Evolutionary conservation across 2,329 filamentous ascomycete genomes (phyloP).

Genomic region (Dryadomyces sulphureus): DNA sequence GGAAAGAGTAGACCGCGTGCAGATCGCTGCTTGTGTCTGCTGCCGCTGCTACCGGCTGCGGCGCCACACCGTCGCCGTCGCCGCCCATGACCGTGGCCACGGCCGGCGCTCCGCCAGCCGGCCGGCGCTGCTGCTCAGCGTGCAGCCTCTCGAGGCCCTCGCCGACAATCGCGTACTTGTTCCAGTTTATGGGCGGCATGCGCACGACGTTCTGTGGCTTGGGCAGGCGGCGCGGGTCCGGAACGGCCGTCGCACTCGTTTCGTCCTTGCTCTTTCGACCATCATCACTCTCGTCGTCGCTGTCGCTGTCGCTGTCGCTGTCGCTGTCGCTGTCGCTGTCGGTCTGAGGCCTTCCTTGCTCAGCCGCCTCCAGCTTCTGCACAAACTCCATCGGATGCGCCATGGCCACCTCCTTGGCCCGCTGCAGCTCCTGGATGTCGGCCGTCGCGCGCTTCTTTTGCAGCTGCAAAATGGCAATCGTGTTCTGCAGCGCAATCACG

Average conservation of each 20-base stretch:
- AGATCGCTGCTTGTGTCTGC: constrained; percentile 16
- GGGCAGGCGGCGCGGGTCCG: constrained; percentile 37
- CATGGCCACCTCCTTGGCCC: constrained; percentile 56
- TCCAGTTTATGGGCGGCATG: constrained; percentile 86
- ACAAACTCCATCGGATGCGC: constrained; percentile 58
- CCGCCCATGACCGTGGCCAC: constrained; percentile 7
- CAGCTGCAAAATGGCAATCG: constrained; percentile 74
- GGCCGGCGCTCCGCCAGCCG: constrained; percentile 40
- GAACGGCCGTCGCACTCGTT: background rate
- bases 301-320: constrained; percentile 17
- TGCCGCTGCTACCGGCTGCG: constrained; percentile 12
- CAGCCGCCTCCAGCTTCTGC: constrained; percentile 36
- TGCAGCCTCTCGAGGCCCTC: constrained; percentile 75
- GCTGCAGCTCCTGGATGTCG: constrained; percentile 58
- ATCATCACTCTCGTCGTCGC: constrained; percentile 16
- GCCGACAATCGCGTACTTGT: constrained; percentile 82
- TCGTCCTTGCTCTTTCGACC: constrained; percentile 15
- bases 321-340: constrained; percentile 14
- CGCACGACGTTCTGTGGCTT: constrained; percentile 69
- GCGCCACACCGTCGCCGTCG: no score
- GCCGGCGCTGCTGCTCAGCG: constrained; percentile 57
- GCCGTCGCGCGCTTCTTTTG: constrained; percentile 64
- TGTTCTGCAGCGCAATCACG: constrained; percentile 71
- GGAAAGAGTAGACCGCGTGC: constrained; percentile 36
- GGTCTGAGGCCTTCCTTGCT: background rate